phyloP scores from a whole-genome alignment of 495 filamentous ascomycete species.

The Penicillium silybi region DNA sequence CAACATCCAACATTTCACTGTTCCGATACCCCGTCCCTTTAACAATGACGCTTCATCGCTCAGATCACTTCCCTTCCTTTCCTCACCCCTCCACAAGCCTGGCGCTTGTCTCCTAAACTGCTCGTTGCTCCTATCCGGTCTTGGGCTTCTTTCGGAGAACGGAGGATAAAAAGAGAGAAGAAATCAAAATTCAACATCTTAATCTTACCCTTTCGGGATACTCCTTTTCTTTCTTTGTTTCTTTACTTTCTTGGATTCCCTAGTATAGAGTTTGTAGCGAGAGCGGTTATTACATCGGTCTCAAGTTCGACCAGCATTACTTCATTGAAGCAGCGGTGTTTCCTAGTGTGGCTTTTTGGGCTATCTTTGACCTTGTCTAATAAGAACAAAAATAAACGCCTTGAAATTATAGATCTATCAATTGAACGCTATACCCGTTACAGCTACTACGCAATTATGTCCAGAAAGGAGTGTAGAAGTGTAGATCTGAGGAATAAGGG shows the following conservation, averaged over 20 bases:
- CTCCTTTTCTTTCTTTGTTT: slow-evolving; percentile 2
- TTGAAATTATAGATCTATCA: background rate
- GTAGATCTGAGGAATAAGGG: no score
- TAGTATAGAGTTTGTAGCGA: slow-evolving; percentile 8
- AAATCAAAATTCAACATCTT: slow-evolving; percentile 38
- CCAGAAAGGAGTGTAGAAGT: no score
- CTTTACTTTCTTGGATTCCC: slow-evolving; percentile 3
- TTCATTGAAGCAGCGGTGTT: slow-evolving; percentile 8
- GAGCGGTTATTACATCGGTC: slow-evolving; percentile 1
- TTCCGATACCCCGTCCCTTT: slow-evolving; percentile 37
- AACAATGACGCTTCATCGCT: slow-evolving; percentile 32
- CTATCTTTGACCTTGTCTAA: background rate
- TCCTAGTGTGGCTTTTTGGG: background rate
- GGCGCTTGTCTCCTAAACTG: slow-evolving; percentile 17
- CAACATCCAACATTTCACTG: slow-evolving; percentile 35
- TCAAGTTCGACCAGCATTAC: background rate
- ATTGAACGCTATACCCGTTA: no score
- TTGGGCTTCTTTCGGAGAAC: background rate
- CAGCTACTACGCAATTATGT: no score
- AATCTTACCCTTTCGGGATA: slow-evolving; percentile 11
- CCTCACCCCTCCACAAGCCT: slow-evolving; percentile 11
- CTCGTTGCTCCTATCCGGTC: background rate
- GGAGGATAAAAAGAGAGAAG: slow-evolving; percentile 17
- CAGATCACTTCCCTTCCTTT: slow-evolving; percentile 28
- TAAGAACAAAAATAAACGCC: background rate